Conservation (phyloP, 2,329 filamentous ascomycete genomes). For the Chaetomiaceae sp. region DNA sequence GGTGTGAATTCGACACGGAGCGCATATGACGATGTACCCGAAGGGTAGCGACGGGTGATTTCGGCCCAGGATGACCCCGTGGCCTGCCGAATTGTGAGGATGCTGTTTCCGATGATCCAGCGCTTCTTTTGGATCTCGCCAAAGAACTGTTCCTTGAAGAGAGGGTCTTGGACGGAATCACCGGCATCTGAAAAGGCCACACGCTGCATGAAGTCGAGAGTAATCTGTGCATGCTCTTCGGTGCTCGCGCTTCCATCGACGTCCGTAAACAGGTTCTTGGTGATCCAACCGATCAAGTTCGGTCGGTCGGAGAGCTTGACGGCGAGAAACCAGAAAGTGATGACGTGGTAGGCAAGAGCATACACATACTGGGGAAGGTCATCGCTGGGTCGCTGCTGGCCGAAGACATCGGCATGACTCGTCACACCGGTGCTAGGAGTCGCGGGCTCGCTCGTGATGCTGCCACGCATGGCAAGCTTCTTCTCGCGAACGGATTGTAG, state of each 20-base stretch:
- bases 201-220: slow-evolving; percentile 90
- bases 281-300: slow-evolving; percentile 84
- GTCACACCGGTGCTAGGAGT: slow-evolving; percentile 25
- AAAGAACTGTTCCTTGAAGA: slow-evolving; percentile 61
- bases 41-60: slow-evolving; percentile 66
- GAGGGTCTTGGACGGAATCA: slow-evolving; percentile 62
- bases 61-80: slow-evolving; percentile 62
- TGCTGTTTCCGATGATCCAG: slow-evolving; percentile 69
- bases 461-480: slow-evolving; percentile 44
- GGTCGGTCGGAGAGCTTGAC: slow-evolving; percentile 78
- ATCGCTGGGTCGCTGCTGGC: slow-evolving; percentile 46
- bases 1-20: slow-evolving; percentile 56
- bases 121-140: slow-evolving; percentile 62
- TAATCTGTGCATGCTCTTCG: slow-evolving; percentile 90
- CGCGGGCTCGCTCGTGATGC: slow-evolving; percentile 40
- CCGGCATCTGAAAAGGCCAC: slow-evolving; percentile 81
- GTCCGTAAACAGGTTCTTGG: slow-evolving; percentile 78
- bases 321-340: slow-evolving; percentile 94
- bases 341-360: slow-evolving; percentile 87
- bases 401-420: slow-evolving; percentile 27
- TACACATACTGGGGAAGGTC: slow-evolving; percentile 92
- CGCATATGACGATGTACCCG: slow-evolving; percentile 57
- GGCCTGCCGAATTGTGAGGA: slow-evolving; percentile 70
- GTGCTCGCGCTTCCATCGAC: slow-evolving; percentile 67
- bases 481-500: slow-evolving; percentile 79